Evolutionary conservation across 164 flowering plant genomes (phyloP).

Genomic region (Chimonanthus praecox): DNA sequence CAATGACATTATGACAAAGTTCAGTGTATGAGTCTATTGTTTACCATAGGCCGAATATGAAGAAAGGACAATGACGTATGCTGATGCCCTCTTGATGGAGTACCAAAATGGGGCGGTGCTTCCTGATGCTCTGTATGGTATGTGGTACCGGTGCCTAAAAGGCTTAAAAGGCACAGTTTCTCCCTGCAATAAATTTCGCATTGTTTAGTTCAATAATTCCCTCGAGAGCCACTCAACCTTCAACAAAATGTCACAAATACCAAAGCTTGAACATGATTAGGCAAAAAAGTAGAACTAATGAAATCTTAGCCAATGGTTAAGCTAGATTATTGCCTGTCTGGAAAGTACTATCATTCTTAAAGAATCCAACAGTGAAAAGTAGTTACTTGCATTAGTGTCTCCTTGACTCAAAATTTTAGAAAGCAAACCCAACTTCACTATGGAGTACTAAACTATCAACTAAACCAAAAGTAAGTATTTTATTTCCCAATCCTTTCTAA

Average conservation of each 20-base stretch:
- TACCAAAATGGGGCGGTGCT: slow-evolving; percentile 35
- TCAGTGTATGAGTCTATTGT: neutral
- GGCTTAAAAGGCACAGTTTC: slow-evolving; percentile 34
- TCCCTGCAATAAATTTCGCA: slow-evolving; percentile 18
- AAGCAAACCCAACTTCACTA: neutral
- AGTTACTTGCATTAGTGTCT: neutral
- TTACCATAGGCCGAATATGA: slow-evolving; percentile 36
- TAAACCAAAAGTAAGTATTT: neutral
- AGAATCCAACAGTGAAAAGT: neutral
- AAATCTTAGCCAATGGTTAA: neutral
- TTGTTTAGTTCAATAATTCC: neutral
- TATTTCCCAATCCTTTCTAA: no score
- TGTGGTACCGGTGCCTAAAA: slow-evolving; percentile 22
- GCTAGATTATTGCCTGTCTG: neutral
- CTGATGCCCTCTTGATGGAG: slow-evolving; percentile 35
- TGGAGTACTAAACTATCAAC: neutral
- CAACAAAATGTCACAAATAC: neutral
- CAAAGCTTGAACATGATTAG: neutral
- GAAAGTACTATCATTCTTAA: neutral
- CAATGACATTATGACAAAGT: neutral
- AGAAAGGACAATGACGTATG: slow-evolving; percentile 33
- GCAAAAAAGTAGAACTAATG: neutral
- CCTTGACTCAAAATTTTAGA: neutral
- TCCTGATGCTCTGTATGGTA: slow-evolving; percentile 23
- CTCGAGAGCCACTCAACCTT: neutral